Evolutionary conservation across 2,329 filamentous ascomycete species (phyloP), one percentile per base, ranked within the genome.

Genomic region (Aspergillus vadensis): DNA sequence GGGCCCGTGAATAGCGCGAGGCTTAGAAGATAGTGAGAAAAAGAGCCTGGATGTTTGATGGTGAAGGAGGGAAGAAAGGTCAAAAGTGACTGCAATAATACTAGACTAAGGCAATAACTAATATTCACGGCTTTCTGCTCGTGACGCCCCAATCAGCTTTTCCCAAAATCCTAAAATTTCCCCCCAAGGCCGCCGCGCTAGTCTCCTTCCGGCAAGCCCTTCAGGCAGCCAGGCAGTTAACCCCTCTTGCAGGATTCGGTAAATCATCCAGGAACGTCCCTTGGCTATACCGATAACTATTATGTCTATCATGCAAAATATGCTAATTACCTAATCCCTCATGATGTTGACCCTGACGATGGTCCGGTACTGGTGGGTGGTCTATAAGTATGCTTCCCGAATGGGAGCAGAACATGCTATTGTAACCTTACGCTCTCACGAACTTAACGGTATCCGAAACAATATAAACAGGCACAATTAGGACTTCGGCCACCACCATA

Each of bases 371-470:
- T 36, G 32, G 32, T 36, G 32, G 32, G 32, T 36, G 12, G 32
- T 36, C 32, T 36, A 36, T 27, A 27, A 27, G 4, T 36, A 55
- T 55, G 50, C 53, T 57, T 41, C 17, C 41, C 49, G 49, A 32
- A 51, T 17, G 44, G 27, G 48, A 62, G 39, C 39, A 48, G 39
- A 32, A 9, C 21, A 62, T 60, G 58, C 43, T 47, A 41, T 60
- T 55, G 54, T 49, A 49, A 58, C 57, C 55, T 49, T 52, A 66
- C 54, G 41, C 53, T 60, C 19, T 50, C 51, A 61, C 58, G 65
- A 70, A 65, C 65, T 69, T 58, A 67, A 60, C 63, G 66, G 63
- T 71, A 70, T 70, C 66, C 67, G 62, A 66, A 66, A 66, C 62
- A 62, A 27, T 62, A 14, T 36, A 36, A 39, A 68, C 64, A 69